phyloP scores from a whole-genome alignment of 1,284 basidiomycete genomes.

The Microbotryum lychnidis-dioicae region DNA sequence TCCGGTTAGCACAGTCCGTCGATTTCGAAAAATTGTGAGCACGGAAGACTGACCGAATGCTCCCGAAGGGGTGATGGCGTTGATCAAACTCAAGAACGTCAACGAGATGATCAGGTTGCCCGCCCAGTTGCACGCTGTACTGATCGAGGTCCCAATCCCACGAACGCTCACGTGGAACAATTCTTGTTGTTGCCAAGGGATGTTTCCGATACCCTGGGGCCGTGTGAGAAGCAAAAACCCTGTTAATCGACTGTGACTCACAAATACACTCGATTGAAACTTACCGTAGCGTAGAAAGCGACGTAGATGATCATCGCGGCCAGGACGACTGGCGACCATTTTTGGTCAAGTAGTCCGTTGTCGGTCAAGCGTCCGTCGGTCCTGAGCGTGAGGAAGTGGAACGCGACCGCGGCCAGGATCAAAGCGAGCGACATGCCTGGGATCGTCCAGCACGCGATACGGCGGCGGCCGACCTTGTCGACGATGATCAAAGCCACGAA shows the following conservation, averaged over 20 bases:
- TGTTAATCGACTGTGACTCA: conserved; percentile 41
- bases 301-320: conserved; percentile 73
- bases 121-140: conserved; percentile 75
- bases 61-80: conserved; percentile 62
- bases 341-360: conserved; percentile 56
- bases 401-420: conserved; percentile 60
- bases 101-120: conserved; percentile 66
- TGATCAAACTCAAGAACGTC: conserved; percentile 64
- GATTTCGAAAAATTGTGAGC: not conserved
- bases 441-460: conserved; percentile 65
- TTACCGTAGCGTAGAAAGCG: conserved; percentile 57
- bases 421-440: conserved; percentile 70
- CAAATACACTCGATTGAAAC: conserved; percentile 9
- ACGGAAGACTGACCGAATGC: conserved; percentile 53
- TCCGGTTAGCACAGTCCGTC: too few species aligned
- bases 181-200: conserved; percentile 70
- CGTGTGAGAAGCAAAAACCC: not conserved
- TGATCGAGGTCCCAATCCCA: conserved; percentile 67
- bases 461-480: conserved; percentile 65
- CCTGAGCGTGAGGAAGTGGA: conserved; percentile 60
- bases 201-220: conserved; percentile 1
- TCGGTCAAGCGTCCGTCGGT: conserved; percentile 57
- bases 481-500: conserved; percentile 64
- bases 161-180: conserved; percentile 59
- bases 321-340: conserved; percentile 62